phyloP scores from a whole-genome alignment of 495 filamentous ascomycete species.

The Penicillium parvum region DNA sequence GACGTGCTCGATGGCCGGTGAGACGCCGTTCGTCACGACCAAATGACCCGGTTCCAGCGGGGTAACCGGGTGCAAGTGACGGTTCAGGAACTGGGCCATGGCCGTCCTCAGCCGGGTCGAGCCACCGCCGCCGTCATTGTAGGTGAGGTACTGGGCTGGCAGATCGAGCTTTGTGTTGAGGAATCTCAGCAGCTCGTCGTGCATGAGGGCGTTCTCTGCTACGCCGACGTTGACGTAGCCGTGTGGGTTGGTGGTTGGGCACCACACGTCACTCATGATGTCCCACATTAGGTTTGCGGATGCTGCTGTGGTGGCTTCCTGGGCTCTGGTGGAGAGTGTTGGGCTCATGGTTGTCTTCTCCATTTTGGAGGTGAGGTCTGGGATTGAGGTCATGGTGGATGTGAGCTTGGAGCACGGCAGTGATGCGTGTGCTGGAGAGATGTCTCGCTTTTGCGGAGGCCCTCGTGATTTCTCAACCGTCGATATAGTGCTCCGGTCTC shows the following conservation, averaged over 20 bases:
- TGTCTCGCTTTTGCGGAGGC: no score
- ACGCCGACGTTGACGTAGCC: slow-evolving; percentile 39
- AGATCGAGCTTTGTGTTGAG: slow-evolving; percentile 31
- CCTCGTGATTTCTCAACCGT: no score
- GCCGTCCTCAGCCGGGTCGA: slow-evolving; percentile 32
- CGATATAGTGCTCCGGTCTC: no score
- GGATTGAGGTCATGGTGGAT: background rate
- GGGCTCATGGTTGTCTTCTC: background rate
- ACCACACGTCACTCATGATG: slow-evolving; percentile 23
- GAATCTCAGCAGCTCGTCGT: slow-evolving; percentile 27
- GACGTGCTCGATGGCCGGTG: slow-evolving; percentile 41
- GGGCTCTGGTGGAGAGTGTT: slow-evolving; percentile 19
- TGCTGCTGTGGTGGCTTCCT: slow-evolving; percentile 6
- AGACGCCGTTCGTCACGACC: slow-evolving; percentile 46
- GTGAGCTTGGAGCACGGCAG: no score
- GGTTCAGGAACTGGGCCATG: slow-evolving; percentile 44
- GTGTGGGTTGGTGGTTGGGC: slow-evolving; percentile 23
- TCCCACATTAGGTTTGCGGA: slow-evolving; percentile 23
- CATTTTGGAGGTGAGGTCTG: slow-evolving; percentile 4
- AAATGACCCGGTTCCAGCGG: slow-evolving; percentile 39
- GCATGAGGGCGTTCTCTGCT: slow-evolving; percentile 41
- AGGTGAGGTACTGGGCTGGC: slow-evolving; percentile 37
- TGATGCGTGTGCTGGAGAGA: no score
- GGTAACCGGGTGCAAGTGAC: slow-evolving; percentile 34
- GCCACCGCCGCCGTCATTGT: slow-evolving; percentile 35